Percentiles rank a stretch among this genome's conserved stretches.
phyloP scores from a whole-genome alignment of 2,329 filamentous ascomycete species.

The Colletotrichum australisinense region DNA sequence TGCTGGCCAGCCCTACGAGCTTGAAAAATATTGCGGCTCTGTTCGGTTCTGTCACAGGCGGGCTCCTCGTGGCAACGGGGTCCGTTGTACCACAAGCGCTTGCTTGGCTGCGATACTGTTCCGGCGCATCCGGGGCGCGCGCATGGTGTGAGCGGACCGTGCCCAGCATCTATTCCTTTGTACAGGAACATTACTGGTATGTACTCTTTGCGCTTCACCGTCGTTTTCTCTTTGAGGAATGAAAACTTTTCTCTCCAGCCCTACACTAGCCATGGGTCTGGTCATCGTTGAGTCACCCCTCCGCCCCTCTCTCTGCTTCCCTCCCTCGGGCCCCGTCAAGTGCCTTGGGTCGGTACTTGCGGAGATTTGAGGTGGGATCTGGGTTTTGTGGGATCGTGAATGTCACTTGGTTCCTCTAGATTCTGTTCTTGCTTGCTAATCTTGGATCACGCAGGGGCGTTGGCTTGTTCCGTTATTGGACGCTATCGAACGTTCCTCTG shows the following conservation, averaged over 20 bases:
- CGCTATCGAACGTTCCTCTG: slow-evolving; percentile 82
- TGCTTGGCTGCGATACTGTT: slow-evolving; percentile 81
- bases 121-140: slow-evolving; percentile 50
- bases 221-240: background rate
- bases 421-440: slow-evolving; percentile 12
- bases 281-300: background rate
- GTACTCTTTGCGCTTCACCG: slow-evolving; percentile 41
- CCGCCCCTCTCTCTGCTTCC: background rate
- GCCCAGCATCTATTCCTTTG: slow-evolving; percentile 92
- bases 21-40: slow-evolving; percentile 60
- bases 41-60: slow-evolving; percentile 71
- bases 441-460: slow-evolving; percentile 73
- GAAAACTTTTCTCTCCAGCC: background rate
- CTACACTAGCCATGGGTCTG: background rate
- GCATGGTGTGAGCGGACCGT: slow-evolving; percentile 81
- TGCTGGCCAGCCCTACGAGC: slow-evolving; percentile 51
- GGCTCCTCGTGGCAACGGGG: slow-evolving; percentile 74
- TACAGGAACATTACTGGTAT: slow-evolving; percentile 92
- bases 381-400: background rate
- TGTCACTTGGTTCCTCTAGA: background rate
- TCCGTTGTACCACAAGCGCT: slow-evolving; percentile 78
- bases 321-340: background rate
- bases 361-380: slow-evolving; percentile 20
- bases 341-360: slow-evolving; percentile 19
- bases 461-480: slow-evolving; percentile 94